Conservation (phyloP, 768 basidiomycete genomes). For the Hericium alpestre region DNA sequence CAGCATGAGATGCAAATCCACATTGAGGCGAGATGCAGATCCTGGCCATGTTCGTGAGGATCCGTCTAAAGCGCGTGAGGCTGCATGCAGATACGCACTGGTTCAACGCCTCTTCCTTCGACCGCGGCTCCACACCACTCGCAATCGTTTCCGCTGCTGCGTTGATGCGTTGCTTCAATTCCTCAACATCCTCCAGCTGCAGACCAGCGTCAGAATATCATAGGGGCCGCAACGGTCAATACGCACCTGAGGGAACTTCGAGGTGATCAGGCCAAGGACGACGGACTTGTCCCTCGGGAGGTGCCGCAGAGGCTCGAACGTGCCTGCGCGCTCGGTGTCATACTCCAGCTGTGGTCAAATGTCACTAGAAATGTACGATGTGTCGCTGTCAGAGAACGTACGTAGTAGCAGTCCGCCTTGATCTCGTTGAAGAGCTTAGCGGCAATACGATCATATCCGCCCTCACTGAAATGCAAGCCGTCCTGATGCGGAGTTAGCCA, state of each 20-base stretch:
- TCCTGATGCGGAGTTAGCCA: slow-evolving; percentile 12
- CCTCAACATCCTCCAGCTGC: slow-evolving; percentile 31
- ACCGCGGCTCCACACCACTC: slow-evolving; percentile 25
- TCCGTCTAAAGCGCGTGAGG: neutral
- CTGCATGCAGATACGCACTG: slow-evolving; percentile 17
- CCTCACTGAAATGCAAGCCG: slow-evolving; percentile 48
- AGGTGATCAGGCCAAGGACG: slow-evolving; percentile 34
- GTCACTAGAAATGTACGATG: neutral
- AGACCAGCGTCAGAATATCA: neutral
- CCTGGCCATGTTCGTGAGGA: slow-evolving; percentile 13
- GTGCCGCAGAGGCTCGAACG: slow-evolving; percentile 43
- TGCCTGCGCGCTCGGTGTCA: slow-evolving; percentile 53
- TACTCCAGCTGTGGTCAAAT: slow-evolving; percentile 38
- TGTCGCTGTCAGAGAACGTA: slow-evolving; percentile 9
- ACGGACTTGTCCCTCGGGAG: slow-evolving; percentile 36
- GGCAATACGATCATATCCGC: slow-evolving; percentile 47
- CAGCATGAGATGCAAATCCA: slow-evolving; percentile 37
- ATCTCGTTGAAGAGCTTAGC: slow-evolving; percentile 46
- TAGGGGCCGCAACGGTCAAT: no score
- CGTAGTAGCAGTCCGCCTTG: slow-evolving; percentile 43
- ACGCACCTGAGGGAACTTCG: slow-evolving; percentile 24
- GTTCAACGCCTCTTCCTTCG: slow-evolving; percentile 30
- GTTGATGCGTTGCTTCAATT: slow-evolving; percentile 29
- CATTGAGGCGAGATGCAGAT: slow-evolving; percentile 41
- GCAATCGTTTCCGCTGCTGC: slow-evolving; percentile 34